A percentile compares a stretch with the other conserved stretches of the same genome.
Evolutionary conservation across 495 filamentous ascomycete species (phyloP).

Genomic region (Podospora sp.): DNA sequence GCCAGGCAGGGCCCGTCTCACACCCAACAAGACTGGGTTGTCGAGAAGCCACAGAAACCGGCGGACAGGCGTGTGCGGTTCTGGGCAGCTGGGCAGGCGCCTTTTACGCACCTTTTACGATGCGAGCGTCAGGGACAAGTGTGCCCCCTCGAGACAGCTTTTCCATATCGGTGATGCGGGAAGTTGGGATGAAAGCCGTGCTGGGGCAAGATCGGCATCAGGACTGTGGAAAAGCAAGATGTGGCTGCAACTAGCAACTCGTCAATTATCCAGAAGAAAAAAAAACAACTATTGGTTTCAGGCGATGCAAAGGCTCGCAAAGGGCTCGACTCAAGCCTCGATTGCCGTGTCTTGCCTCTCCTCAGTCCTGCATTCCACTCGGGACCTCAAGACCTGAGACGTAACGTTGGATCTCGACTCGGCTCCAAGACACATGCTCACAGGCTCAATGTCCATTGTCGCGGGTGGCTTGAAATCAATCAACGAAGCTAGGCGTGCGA

Average conservation of each 20-base stretch:
- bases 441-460: not conserved
- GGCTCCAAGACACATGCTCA: not conserved
- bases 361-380: not conserved
- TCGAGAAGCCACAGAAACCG: not conserved
- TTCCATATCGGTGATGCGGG: not conserved
- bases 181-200: not conserved
- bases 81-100: not conserved
- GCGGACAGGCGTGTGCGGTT: not conserved
- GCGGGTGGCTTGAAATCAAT: conserved; percentile 1
- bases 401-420: conserved; percentile 1
- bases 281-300: conserved; percentile 3
- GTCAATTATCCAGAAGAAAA: not conserved
- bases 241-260: not conserved
- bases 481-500: not conserved
- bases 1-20: not conserved
- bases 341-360: not conserved
- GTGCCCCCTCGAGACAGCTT: not conserved
- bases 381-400: not conserved
- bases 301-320: not conserved
- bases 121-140: not conserved
- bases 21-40: not conserved
- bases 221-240: not conserved
- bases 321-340: too few relatives aligned
- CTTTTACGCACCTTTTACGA: not conserved
- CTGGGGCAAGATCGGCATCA: conserved; percentile 6